Conservation (phyloP, 805 yeast genomes). For the Candida insectorum region DNA sequence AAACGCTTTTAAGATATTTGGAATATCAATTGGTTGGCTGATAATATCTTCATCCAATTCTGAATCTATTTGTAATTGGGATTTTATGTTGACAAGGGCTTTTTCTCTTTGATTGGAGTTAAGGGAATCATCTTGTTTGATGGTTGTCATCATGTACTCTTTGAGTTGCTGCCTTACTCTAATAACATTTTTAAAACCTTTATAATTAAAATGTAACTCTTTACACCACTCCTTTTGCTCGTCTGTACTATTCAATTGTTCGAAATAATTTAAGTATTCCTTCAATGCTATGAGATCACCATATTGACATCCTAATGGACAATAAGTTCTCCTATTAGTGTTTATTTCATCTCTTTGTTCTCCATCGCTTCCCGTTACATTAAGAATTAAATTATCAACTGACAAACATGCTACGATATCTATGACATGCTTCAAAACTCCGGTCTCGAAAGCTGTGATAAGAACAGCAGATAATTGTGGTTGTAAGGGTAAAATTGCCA, state of each 20-base stretch:
- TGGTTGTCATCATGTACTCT: constrained; percentile 57
- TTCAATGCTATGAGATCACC: constrained; percentile 86
- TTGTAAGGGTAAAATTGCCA: constrained; percentile 88
- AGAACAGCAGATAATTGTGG: constrained; percentile 89
- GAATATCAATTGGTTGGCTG: constrained; percentile 44
- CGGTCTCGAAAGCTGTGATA: constrained; percentile 59
- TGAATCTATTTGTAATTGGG: constrained; percentile 24
- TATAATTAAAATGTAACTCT: constrained; percentile 67
- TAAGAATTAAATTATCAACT: constrained; percentile 81
- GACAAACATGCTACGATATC: constrained; percentile 92
- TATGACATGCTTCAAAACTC: constrained; percentile 62
- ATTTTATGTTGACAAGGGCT: constrained; percentile 21
- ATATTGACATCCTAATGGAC: constrained; percentile 64
- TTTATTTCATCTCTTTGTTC: constrained; percentile 83
- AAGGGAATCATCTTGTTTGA: constrained; percentile 38
- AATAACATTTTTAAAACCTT: constrained; percentile 76
- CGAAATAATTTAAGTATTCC: constrained; percentile 63
- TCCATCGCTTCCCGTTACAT: constrained; percentile 56
- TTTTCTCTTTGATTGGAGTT: constrained; percentile 22
- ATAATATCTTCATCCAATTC: constrained; percentile 18
- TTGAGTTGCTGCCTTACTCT: constrained; percentile 73
- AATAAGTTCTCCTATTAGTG: constrained; percentile 63
- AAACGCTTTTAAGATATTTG: constrained; percentile 70
- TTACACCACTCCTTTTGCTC: constrained; percentile 83
- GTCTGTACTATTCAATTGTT: constrained; percentile 30